phyloP scores from a whole-genome alignment of 352 stramenopile genomes.

The Ophiocytium majus region DNA sequence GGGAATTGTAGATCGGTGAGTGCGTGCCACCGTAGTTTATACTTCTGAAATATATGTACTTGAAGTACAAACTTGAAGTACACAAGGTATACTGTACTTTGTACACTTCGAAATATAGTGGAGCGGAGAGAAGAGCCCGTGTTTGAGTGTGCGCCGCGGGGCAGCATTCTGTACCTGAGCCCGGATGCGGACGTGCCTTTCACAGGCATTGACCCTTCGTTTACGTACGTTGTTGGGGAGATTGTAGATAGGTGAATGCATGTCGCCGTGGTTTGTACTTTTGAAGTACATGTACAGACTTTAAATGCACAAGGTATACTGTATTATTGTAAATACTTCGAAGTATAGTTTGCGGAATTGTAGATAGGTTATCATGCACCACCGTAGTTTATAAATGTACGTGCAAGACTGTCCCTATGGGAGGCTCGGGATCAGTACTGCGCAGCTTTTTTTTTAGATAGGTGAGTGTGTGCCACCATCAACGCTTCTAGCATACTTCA shows the following conservation, averaged over 20 bases:
- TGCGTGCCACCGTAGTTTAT: not conserved
- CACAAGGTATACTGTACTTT: not conserved
- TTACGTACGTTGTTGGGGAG: not conserved
- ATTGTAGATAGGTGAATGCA: not conserved
- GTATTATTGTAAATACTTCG: not conserved
- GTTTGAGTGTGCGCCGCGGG: not conserved
- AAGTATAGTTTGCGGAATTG: not conserved
- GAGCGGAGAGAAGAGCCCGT: not conserved
- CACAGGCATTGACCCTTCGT: not conserved
- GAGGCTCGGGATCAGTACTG: not conserved
- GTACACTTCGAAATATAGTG: not conserved
- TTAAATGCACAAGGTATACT: not conserved
- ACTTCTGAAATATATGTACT: not conserved
- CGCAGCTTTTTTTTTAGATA: no score
- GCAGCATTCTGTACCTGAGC: slow-evolving; percentile 14
- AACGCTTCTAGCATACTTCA: no score
- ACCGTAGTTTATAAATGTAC: not conserved
- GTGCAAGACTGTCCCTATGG: not conserved
- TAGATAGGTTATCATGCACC: not conserved
- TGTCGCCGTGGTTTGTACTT: not conserved
- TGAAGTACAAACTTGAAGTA: not conserved
- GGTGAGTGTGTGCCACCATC: no score
- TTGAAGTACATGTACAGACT: not conserved
- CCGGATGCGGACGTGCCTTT: not conserved
- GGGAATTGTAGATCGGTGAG: not conserved